Evolutionary conservation across 202 grass and related monocot species (phyloP), one percentile per base, ranked within the genome.

Genomic region (Carex sylvatica): DNA sequence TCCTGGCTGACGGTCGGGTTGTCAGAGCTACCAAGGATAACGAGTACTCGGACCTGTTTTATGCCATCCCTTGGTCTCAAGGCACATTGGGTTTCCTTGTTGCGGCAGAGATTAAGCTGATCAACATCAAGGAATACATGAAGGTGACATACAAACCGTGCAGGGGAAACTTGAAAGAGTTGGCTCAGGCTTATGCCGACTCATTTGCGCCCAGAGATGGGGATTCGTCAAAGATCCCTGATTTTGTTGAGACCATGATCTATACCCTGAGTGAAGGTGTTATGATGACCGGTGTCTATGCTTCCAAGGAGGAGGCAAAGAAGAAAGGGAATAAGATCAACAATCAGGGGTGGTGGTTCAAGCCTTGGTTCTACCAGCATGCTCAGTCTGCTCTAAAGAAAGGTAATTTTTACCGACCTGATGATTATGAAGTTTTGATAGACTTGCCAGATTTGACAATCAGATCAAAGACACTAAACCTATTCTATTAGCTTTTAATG

Each of bases 251-350:
- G 78, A 88, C 84, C 60, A 95, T 95, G 91, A 85, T 98, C 66
- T 98, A 93, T 82, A 85, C 16, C 6, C 49, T 74, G 16, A 83
- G 33, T 3, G 96, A 98, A 59, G 87, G 91, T 58, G 96, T 98
- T 2, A 91, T 91, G 89, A 98, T 98, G 96, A 92, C 92, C 0
- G 96, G 96, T 0, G 84, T 88, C 22, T 98, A 98, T 82, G 91
- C 92, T 28, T 93, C 92, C 3, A 95, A 87, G 70, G 92, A 98
- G 67, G 96, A 98, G 87, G 96, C 96, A 0, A 98, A 95, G 86
- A 96, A 86, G 91, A 95, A 93, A 86, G 96, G 92, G 52, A 98
- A 98, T 80, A 94, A 87, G 78, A 95, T 93, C 73, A 98, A 98
- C 81, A 73, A 51, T 15, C 80, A 93, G 0, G 92, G 96, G 4